Conservation (phyloP, 2,329 filamentous ascomycete species). For the Aspergillus awamori region DNA sequence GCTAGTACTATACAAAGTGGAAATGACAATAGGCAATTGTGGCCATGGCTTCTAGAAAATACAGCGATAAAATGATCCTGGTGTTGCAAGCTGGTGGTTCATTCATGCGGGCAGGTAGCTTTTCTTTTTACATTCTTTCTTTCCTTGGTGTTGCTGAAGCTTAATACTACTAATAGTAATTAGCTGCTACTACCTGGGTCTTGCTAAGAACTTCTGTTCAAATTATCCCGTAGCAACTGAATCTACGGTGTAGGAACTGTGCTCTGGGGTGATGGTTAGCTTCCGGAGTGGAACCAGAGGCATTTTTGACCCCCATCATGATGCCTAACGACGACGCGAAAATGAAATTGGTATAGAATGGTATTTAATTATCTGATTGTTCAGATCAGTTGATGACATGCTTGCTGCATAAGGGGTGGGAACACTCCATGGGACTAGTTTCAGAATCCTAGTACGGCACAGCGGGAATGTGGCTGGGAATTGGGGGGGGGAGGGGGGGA, state of each 20-base stretch:
- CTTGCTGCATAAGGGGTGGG: not conserved
- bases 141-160: too few species aligned
- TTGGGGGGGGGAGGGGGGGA: not conserved
- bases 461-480: not conserved
- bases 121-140: not conserved
- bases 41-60: not conserved
- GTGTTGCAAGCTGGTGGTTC: not conserved
- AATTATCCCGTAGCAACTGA: not conserved
- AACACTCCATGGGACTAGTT: not conserved
- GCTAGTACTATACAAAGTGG: too few species aligned
- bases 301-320: constrained; percentile 5
- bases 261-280: constrained; percentile 7
- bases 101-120: not conserved
- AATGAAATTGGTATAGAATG: too few species aligned
- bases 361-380: too few species aligned
- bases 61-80: not conserved
- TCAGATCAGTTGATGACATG: not conserved
- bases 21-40: not conserved
- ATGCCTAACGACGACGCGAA: not conserved
- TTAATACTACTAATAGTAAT: too few species aligned
- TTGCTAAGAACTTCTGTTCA: not conserved
- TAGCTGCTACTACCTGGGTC: too few species aligned
- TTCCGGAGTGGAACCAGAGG: constrained; percentile 16
- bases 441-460: not conserved
- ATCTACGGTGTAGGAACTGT: not conserved